Conservation (phyloP, 2,329 filamentous ascomycete genomes). For the Trichothecium roseum region DNA sequence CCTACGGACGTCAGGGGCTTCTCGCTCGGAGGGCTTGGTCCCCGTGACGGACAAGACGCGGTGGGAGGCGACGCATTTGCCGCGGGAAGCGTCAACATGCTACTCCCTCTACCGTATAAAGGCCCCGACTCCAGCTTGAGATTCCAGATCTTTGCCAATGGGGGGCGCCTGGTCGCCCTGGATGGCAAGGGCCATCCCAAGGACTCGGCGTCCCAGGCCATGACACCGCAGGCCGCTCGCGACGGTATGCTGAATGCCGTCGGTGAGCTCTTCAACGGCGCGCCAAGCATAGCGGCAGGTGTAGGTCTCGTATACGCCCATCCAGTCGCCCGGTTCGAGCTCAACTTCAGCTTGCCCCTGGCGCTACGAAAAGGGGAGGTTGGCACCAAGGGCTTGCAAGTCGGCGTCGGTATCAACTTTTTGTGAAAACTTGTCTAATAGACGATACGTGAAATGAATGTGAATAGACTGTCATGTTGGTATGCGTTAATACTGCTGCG, state of each 20-base stretch:
- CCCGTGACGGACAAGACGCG: conserved; percentile 74
- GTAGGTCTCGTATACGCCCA: conserved; percentile 91
- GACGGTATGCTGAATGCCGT: conserved; percentile 51
- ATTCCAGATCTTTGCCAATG: conserved; percentile 85
- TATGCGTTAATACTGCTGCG: no score
- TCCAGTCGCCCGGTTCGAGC: conserved; percentile 82
- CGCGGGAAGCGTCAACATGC: conserved; percentile 75
- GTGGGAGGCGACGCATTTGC: conserved; percentile 89
- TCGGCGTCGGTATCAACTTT: conserved; percentile 96
- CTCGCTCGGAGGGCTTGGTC: conserved; percentile 78
- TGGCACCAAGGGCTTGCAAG: conserved; percentile 79
- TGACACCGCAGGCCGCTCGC: conserved; percentile 29
- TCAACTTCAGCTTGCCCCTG: conserved; percentile 88
- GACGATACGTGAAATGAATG: no score
- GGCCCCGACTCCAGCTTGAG: conserved; percentile 77
- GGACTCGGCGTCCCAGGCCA: conserved; percentile 29
- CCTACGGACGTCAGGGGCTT: conserved; percentile 94
- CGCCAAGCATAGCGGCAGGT: conserved; percentile 79
- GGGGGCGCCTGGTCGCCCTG: conserved; percentile 72
- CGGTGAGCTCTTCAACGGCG: conserved; percentile 58
- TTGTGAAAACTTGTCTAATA: conserved; percentile 41
- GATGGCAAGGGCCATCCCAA: conserved; percentile 38
- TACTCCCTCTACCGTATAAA: conserved; percentile 73
- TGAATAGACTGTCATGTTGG: no score
- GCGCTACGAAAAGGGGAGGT: conserved; percentile 76